A percentile compares a stretch with the other conserved stretches of the same genome.
phyloP scores from a whole-genome alignment of 2,329 filamentous ascomycete species.

The Fusarium chlamydosporum region DNA sequence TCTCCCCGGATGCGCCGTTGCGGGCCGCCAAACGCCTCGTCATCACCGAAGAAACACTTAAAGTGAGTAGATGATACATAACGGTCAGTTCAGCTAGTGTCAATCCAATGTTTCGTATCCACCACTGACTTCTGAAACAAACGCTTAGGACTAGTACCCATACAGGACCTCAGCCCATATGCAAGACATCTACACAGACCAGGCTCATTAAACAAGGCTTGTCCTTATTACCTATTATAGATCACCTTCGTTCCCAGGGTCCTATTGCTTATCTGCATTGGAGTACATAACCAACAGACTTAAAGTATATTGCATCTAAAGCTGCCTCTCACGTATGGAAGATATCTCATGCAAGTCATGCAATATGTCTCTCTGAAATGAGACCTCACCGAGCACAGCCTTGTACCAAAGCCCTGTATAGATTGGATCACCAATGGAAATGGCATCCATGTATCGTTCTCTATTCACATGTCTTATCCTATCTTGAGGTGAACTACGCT shows the following conservation, averaged over 20 bases:
- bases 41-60: not conserved
- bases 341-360: not conserved
- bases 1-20: not conserved
- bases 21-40: conserved; percentile 4
- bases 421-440: not conserved
- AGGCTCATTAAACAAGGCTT: not conserved
- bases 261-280: not conserved
- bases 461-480: not conserved
- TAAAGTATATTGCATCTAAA: not conserved
- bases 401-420: conserved; percentile 11
- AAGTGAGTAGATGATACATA: not conserved
- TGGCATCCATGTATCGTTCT: conserved; percentile 1
- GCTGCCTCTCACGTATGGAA: not conserved
- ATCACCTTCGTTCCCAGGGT: not conserved
- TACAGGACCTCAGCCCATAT: conserved; percentile 6
- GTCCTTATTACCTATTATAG: not conserved
- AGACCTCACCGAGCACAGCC: conserved; percentile 16
- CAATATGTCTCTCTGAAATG: conserved; percentile 14
- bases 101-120: not conserved
- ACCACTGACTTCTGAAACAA: conserved; percentile 14
- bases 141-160: conserved; percentile 8
- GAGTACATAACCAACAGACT: not conserved
- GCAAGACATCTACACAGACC: conserved; percentile 5
- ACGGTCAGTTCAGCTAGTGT: not conserved
- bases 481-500: conserved; percentile 36